These are phyloP conservation scores for Mycena leptocephala DNA, from an alignment of 768 basidiomycete species.

Conservation along the genomic window DNA sequence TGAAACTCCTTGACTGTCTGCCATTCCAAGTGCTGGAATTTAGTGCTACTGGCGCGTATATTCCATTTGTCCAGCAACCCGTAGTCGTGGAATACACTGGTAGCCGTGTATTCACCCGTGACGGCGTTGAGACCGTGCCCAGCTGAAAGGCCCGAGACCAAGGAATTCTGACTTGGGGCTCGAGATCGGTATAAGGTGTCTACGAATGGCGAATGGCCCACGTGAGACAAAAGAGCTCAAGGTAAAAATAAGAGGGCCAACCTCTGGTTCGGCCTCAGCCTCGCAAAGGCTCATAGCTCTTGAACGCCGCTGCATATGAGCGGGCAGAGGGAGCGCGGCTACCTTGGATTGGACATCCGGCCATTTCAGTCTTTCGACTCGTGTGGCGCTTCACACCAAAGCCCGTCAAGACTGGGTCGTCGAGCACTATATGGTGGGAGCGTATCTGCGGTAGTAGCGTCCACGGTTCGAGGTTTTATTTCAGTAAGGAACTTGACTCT, in stretches of 20 bases:
- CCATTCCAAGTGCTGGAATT: conserved; percentile 31
- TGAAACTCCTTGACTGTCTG: conserved; percentile 23
- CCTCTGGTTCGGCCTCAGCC: background rate
- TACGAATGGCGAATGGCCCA: background rate
- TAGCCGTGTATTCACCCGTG: conserved; percentile 35
- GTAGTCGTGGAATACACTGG: conserved; percentile 24
- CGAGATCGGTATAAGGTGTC: conserved; percentile 14
- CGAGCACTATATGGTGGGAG: background rate
- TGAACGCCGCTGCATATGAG: too few relatives aligned
- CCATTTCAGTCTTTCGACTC: too few relatives aligned
- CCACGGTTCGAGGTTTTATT: background rate
- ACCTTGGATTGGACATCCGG: too few relatives aligned
- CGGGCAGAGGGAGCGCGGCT: too few relatives aligned
- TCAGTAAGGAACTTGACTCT: conserved; percentile 25
- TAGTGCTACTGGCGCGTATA: background rate
- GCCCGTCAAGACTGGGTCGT: background rate
- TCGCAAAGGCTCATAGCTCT: background rate
- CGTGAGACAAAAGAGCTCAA: background rate
- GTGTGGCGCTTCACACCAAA: too few relatives aligned
- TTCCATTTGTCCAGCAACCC: background rate
- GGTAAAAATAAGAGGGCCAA: background rate
- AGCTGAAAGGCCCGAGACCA: conserved; percentile 31
- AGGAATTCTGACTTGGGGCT: conserved; percentile 29
- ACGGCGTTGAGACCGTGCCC: conserved; percentile 36
- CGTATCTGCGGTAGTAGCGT: background rate